Percentiles rank a stretch among this genome's conserved stretches.
Conservation (phyloP, 345 rosid genomes). For the Odontarrhena argentea region DNA sequence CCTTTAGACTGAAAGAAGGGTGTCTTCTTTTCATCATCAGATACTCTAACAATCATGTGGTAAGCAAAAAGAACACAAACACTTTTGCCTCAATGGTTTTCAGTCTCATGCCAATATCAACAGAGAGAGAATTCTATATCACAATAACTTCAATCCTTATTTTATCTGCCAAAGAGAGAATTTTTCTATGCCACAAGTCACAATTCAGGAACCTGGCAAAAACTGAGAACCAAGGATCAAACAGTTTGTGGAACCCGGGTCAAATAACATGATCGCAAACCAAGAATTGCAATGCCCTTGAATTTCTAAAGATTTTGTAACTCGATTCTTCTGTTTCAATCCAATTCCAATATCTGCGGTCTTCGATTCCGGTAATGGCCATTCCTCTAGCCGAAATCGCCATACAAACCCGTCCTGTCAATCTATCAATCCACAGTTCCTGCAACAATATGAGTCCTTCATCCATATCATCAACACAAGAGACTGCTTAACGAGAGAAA, state of each 20-base stretch:
- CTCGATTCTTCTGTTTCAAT: slow-evolving; percentile 87
- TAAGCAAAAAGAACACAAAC: too few species aligned
- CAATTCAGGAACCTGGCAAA: not conserved
- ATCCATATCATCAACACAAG: slow-evolving; percentile 15
- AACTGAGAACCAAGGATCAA: slow-evolving; percentile 10
- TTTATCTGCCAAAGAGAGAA: not conserved
- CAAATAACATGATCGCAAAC: not conserved
- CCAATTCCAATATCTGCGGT: slow-evolving; percentile 96
- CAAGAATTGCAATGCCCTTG: not conserved
- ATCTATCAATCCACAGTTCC: slow-evolving; percentile 90
- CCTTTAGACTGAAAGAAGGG: too few species aligned
- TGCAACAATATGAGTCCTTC: slow-evolving; percentile 33
- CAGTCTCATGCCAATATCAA: not conserved
- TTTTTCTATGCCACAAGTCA: not conserved
- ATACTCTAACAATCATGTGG: too few species aligned
- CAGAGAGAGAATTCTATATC: too few species aligned
- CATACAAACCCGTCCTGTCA: slow-evolving; percentile 80
- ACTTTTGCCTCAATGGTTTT: not conserved
- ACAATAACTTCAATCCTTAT: not conserved
- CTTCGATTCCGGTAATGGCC: slow-evolving; percentile 86
- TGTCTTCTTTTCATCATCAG: too few species aligned
- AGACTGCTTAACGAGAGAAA: not conserved
- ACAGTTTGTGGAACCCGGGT: not conserved
- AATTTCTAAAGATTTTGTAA: slow-evolving; percentile 35
- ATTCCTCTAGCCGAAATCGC: slow-evolving; percentile 79